Evolutionary conservation across 352 stramenopile genomes (phyloP).

Genomic region (Pythium grandisporangium): DNA sequence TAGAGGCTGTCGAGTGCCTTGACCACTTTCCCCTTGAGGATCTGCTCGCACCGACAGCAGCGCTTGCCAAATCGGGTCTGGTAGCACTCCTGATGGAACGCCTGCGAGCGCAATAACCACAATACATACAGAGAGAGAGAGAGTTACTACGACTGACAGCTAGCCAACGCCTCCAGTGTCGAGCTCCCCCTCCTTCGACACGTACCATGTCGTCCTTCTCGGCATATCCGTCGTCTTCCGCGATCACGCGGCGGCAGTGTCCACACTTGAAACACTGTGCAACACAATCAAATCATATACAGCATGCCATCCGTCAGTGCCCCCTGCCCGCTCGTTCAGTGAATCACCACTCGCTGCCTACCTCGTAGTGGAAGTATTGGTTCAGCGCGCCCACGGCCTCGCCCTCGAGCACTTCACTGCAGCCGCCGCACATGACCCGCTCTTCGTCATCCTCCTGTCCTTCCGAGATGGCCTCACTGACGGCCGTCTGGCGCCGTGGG

Average conservation of each 20-base stretch:
- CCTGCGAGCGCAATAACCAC: no score
- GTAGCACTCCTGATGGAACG: constrained; percentile 76
- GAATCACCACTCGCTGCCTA: constrained; percentile 5
- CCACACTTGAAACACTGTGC: constrained; percentile 78
- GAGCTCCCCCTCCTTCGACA: neutral
- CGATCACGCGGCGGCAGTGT: constrained; percentile 58
- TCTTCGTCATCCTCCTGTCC: constrained; percentile 65
- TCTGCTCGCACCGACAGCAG: constrained; percentile 67
- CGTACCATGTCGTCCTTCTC: constrained; percentile 70
- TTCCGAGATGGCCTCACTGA: constrained; percentile 12
- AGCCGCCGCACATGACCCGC: constrained; percentile 62
- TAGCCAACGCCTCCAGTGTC: no score
- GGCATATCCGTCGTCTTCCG: constrained; percentile 72
- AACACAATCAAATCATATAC: no score
- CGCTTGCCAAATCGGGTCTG: constrained; percentile 72
- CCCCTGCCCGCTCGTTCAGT: no score
- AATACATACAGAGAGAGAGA: no score
- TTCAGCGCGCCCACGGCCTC: constrained; percentile 74
- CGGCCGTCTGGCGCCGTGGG: no score
- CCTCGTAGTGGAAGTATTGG: constrained; percentile 79
- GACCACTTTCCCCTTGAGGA: constrained; percentile 79
- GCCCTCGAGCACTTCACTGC: constrained; percentile 54
- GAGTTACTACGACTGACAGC: neutral
- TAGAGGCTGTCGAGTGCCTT: constrained; percentile 82
- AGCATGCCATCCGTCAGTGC: no score